Evolutionary conservation across 441 rosid genomes (phyloP).

Genomic region (Flueggea neowawraea): DNA sequence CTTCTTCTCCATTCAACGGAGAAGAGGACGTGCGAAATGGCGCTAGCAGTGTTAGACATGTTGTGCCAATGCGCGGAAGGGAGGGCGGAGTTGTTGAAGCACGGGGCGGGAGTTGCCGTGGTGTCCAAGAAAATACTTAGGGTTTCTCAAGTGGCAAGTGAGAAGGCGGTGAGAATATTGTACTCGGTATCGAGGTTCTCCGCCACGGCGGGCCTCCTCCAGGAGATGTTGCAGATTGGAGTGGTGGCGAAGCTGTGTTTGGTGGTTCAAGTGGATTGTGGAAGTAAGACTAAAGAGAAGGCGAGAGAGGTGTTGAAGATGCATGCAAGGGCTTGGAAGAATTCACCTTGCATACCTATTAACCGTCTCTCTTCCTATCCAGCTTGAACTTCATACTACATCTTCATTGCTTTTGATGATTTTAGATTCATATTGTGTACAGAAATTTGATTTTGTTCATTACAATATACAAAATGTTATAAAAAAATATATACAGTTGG

Average conservation of each 20-base stretch:
- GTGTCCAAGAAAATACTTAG: slow-evolving; percentile 83
- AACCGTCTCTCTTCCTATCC: slow-evolving; percentile 52
- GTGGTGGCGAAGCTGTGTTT: slow-evolving; percentile 75
- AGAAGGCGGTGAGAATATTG: slow-evolving; percentile 69
- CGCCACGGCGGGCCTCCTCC: slow-evolving; percentile 38
- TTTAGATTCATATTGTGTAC: not conserved
- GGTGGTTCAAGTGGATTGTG: slow-evolving; percentile 62
- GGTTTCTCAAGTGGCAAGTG: slow-evolving; percentile 66
- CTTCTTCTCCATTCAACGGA: slow-evolving; percentile 58
- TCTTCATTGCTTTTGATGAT: too few species aligned
- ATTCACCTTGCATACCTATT: slow-evolving; percentile 65
- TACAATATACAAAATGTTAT: not conserved
- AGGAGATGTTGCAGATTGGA: slow-evolving; percentile 78
- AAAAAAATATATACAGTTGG: too few species aligned
- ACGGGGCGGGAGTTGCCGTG: slow-evolving; percentile 71
- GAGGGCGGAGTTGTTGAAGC: slow-evolving; percentile 65
- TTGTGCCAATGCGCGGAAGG: slow-evolving; percentile 78
- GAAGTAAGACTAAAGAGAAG: slow-evolving; percentile 51
- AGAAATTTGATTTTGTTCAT: not conserved
- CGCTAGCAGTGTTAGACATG: slow-evolving; percentile 46
- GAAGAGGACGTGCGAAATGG: slow-evolving; percentile 58
- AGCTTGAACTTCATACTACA: slow-evolving; percentile 17
- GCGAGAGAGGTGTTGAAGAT: slow-evolving; percentile 59
- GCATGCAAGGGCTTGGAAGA: slow-evolving; percentile 75
- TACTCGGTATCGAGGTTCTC: slow-evolving; percentile 57